Evolutionary conservation across 441 rosid species (phyloP), one percentile per base, ranked within the genome.

Genomic region (Eutrema salsugineum): DNA sequence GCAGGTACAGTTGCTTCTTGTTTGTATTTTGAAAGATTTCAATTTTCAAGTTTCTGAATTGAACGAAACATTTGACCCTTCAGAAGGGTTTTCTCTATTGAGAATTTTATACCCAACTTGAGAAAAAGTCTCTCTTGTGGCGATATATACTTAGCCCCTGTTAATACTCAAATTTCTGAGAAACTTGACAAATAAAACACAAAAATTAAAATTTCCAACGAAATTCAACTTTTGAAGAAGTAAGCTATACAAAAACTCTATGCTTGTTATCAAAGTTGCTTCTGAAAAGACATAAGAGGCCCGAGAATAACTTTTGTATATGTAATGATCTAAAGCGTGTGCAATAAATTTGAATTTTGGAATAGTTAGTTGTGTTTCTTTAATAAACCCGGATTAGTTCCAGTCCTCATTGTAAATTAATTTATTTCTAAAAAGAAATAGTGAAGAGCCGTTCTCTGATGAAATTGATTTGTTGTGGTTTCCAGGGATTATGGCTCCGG

Each of bases 401-500:
- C 50, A 35, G 22, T 43, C 47, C 39, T 40, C 60, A 20, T 61
- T 51, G 35, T 14, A 60, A 60, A 60, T 16, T 33, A 44, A 51
- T 10, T n/a, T 20, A 30, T 22, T 22, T 40, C 9, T 5, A 17
- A 30, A 20, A 61, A 49, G 68, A 42, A 30, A 24, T 49, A 44
- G 11, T 14, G 40, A 38, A 68, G 36, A 48, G 63, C 16, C 75
- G 44, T 17, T 68, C 71, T 38, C 53, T 70, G 55, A 46, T 44
- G 30, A 49, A 61, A 36, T 70, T 55, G 28, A 28, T 60, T 68
- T 66, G 12, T 57, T 78, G 64, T 67, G 71, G 50, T 63, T 71
- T 66, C 60, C 83, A 93, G 99, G 99, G 98, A 54, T 82, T 96
- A 66, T 96, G 99, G 99, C 78, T 88, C 67, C 97, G 97, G 70